Base-by-base conservation (phyloP, 2,329 filamentous ascomycete genomes). In the Aspergillus quadricinctus region DNA sequence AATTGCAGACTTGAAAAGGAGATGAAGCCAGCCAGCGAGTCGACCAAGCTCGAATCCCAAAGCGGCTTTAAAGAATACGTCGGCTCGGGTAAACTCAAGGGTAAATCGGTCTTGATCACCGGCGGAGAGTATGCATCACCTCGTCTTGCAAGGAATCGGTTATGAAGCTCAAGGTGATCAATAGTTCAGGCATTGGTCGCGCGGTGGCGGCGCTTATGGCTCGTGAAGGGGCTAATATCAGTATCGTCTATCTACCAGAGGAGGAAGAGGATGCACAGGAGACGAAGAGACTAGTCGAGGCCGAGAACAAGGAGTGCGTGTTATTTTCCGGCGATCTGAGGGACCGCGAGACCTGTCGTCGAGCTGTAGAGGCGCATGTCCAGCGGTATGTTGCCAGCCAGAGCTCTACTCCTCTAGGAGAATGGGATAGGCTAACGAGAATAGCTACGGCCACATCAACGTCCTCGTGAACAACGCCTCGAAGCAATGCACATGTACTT, bases 391-490 rank as follows among this genome's bases (percentile, higher is more conserved):
- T 27, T 27, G 25, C 6, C 23, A 2, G 23, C 23, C 23, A 2
- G 23, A 23, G 25, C 25, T 27, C 25, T 23, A 23, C 23, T 23
- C 23, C 23, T 23, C 23, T 23, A 23, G 23, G 23, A 23, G 23
- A 23, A 2, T 23, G 3, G 23, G 23, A 3, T 23, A 23, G 23
- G 23, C 25, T 27, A 27, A 27, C 6, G 5, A 7, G 3, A 9
- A 8, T 8, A 61, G 61, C 48, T 61, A 53, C 50, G 35, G 71
- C 63, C 23, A 67, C 2, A 35, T 85, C 25, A 75, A 76, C 54
- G 75, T 85, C 5, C 72, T 85, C 2, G 80, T 85, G 57, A 85
- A 85, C 68, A 85, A 86, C 64, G 83, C 81, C 3, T 80, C 78
- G 0, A 82, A 82, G 68, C 82, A 86, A 67, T 75, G n/a, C n/a